phyloP scores from a whole-genome alignment of 1,284 basidiomycete genomes.

The Pseudozyma sp. region DNA sequence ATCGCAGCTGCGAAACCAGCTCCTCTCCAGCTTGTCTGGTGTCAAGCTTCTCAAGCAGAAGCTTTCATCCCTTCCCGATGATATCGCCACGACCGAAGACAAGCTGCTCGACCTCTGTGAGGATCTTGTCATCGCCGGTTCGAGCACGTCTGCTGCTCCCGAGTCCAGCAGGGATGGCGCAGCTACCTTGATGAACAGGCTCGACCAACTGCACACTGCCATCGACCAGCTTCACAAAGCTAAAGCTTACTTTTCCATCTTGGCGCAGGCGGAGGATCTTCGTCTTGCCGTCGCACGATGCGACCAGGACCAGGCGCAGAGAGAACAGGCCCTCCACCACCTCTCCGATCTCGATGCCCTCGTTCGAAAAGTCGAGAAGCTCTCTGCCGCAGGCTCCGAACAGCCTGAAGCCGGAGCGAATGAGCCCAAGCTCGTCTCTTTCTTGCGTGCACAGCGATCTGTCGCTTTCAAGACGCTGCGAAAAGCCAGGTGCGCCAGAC shows the following conservation, averaged over 20 bases:
- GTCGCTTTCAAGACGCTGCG: slow-evolving; percentile 39
- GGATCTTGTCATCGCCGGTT: slow-evolving; percentile 29
- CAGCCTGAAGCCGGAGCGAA: background rate
- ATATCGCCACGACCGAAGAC: slow-evolving; percentile 45
- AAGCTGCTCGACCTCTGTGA: slow-evolving; percentile 45
- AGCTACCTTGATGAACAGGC: slow-evolving; percentile 22
- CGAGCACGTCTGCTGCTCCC: background rate
- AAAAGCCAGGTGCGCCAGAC: slow-evolving; percentile 15
- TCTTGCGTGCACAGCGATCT: slow-evolving; percentile 48
- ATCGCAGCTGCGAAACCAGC: slow-evolving; percentile 31
- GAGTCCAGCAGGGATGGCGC: slow-evolving; percentile 22
- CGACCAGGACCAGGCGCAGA: slow-evolving; percentile 12
- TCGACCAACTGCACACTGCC: slow-evolving; percentile 37
- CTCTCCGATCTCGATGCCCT: slow-evolving; percentile 32
- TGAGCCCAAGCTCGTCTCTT: slow-evolving; percentile 34
- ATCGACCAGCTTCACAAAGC: slow-evolving; percentile 46
- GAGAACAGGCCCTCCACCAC: slow-evolving; percentile 8
- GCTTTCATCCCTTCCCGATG: slow-evolving; percentile 35
- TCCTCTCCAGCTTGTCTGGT: slow-evolving; percentile 24
- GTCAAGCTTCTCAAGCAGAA: slow-evolving; percentile 34
- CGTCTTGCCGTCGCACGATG: slow-evolving; percentile 16
- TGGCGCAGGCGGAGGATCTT: slow-evolving; percentile 54
- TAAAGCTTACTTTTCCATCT: slow-evolving; percentile 44
- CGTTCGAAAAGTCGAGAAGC: slow-evolving; percentile 30
- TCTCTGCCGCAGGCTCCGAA: slow-evolving; percentile 4